These are phyloP conservation scores for Tagetes erecta DNA, from an alignment of 129 eudicot genomes.

Conservation along the genomic window DNA sequence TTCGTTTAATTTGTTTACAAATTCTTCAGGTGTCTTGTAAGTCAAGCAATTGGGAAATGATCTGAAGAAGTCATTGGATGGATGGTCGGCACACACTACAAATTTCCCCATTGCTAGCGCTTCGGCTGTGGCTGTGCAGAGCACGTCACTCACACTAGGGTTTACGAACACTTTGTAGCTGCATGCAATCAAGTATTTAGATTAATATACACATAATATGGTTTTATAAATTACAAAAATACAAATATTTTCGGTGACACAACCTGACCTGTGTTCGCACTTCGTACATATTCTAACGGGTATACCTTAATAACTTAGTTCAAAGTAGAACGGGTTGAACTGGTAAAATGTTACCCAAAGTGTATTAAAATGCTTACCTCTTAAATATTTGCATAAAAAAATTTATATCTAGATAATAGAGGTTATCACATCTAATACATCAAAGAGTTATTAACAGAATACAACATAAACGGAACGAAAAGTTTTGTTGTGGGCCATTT, in stretches of 20 bases:
- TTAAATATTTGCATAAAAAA: background rate
- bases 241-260: background rate
- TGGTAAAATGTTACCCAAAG: background rate
- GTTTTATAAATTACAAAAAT: background rate
- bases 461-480: background rate
- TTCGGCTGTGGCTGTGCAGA: slow-evolving; percentile 98
- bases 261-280: background rate
- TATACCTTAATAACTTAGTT: background rate
- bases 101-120: slow-evolving; percentile 99
- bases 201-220: background rate
- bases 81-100: slow-evolving; percentile 94
- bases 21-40: slow-evolving; percentile 81
- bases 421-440: background rate
- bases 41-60: slow-evolving; percentile 94
- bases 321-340: background rate
- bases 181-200: slow-evolving; percentile 30
- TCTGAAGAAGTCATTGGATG: slow-evolving; percentile 89
- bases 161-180: slow-evolving; percentile 92
- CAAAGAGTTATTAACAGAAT: background rate
- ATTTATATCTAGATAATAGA: background rate
- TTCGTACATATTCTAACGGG: background rate
- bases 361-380: background rate
- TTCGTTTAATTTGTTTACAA: slow-evolving; percentile 68
- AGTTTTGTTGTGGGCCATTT: background rate
- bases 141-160: slow-evolving; percentile 94